A percentile compares a stretch with the other conserved stretches of the same genome.
Evolutionary conservation across 345 rosid genomes (phyloP).

Genomic region (Bretschneidera sinensis): DNA sequence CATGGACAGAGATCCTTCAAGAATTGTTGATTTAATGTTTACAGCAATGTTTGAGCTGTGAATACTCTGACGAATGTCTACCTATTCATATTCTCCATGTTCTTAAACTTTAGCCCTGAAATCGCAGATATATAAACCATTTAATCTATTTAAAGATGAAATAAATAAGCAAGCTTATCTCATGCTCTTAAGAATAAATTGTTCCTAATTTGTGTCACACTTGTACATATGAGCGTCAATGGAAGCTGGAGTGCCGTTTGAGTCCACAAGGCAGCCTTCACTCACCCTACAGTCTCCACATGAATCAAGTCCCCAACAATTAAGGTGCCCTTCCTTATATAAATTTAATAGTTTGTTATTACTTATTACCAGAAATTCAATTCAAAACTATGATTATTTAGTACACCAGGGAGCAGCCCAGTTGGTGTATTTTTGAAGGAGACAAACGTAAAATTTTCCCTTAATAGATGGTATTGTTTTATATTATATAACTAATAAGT

Average conservation of each 20-base stretch:
- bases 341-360: not conserved
- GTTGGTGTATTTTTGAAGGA: too few relatives aligned
- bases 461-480: too few relatives aligned
- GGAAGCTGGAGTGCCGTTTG: conserved; percentile 59
- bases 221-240: conserved; percentile 93
- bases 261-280: conserved; percentile 91
- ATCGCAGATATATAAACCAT: not conserved
- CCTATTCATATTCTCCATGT: conserved; percentile 69
- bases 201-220: conserved; percentile 21
- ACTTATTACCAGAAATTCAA: too few relatives aligned
- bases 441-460: too few relatives aligned
- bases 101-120: conserved; percentile 63
- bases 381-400: not conserved
- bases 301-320: conserved; percentile 91
- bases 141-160: too few relatives aligned
- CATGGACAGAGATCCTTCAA: conserved; percentile 64
- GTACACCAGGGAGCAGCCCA: not conserved
- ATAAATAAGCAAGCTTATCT: too few relatives aligned
- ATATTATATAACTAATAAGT: too few relatives aligned
- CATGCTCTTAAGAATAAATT: too few relatives aligned
- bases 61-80: conserved; percentile 83
- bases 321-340: conserved; percentile 53
- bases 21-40: conserved; percentile 64
- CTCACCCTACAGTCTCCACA: too few relatives aligned
- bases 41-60: conserved; percentile 86